Evolutionary conservation across 2,329 filamentous ascomycete species (phyloP), one percentile per base, ranked within the genome.

Genomic region (Ophiosphaerella narmari): DNA sequence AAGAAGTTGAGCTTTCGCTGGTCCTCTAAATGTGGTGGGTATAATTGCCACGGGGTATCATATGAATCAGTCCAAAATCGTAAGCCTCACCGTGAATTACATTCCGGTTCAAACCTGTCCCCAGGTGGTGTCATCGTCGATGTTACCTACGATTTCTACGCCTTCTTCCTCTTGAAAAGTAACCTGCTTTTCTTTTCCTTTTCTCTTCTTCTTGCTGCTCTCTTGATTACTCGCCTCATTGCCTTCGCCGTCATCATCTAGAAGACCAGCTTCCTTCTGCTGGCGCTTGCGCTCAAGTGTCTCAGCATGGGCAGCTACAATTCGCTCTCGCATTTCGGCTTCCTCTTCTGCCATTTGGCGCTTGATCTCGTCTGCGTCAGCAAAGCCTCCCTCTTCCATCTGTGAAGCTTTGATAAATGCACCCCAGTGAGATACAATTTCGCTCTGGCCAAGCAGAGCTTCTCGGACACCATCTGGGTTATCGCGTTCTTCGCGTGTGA

Each of bases 401-500:
- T 76, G 57, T 2, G 62, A 59, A 1, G 51, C 55, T 12, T 53
- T 48, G 1, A 77, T 71, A 49, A 77, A 80, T 8, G 65, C 59
- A 26, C 74, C 65, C 54, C 78, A 72, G 43, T 74, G 67, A 0
- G 49, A 39, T 1, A 48, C 57, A 5, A 73, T 70, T 7, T 71
- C 66, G 14, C 72, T 69, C 16, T 67, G 61, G 14, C 73, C 75
- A 38, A 73, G 82, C 48, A 94, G 77, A 5, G 84, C 84, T 32
- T 80, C 79, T 53, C 84, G 85, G 59, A 95, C 80, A 54, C 83
- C 81, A 3, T 76, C 74, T 0, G 88, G 85, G 55, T 87, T 81
- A 45, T 83, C 77, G 31, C 84, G 80, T 74, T 94, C 90, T 73
- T 94, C 90, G 53, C 87, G 86, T 63, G 87, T 89, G 75, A 90